Percentiles rank a stretch among this genome's conserved stretches.
Conservation (phyloP, 2,329 filamentous ascomycete species). For the Cladosporium colombiae region DNA sequence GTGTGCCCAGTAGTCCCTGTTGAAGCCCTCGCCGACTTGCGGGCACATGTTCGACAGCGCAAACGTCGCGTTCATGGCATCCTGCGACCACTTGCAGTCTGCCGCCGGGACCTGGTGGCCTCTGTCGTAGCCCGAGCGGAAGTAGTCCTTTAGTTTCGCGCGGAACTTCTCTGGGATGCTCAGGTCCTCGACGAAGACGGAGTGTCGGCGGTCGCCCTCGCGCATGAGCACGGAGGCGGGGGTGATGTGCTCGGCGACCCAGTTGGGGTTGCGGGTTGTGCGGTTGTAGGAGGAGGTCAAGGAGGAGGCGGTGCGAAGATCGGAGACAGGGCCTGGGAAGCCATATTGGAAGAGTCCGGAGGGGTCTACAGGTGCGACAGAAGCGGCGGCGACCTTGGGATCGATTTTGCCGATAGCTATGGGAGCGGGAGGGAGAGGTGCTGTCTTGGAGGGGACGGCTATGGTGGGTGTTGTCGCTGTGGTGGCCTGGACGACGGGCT, state of each 20-base stretch:
- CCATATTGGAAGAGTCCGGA: slow-evolving; percentile 59
- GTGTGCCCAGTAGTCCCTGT: slow-evolving; percentile 98
- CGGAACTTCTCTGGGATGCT: slow-evolving; percentile 82
- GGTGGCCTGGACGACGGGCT: slow-evolving; percentile 33
- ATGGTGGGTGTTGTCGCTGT: slow-evolving; percentile 38
- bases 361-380: slow-evolving; percentile 47
- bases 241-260: slow-evolving; percentile 94
- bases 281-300: slow-evolving; percentile 90
- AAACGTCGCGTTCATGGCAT: slow-evolving; percentile 94
- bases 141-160: slow-evolving; percentile 89
- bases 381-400: slow-evolving; percentile 25
- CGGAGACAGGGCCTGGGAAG: slow-evolving; percentile 86
- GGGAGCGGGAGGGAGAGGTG: slow-evolving; percentile 30
- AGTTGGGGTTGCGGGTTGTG: slow-evolving; percentile 84
- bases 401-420: slow-evolving; percentile 29
- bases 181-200: slow-evolving; percentile 78
- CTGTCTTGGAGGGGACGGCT: slow-evolving; percentile 30
- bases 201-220: slow-evolving; percentile 81
- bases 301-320: slow-evolving; percentile 74
- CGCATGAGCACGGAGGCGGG: slow-evolving; percentile 73
- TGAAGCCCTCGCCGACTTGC: slow-evolving; percentile 97
- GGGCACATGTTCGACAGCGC: slow-evolving; percentile 95
- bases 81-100: slow-evolving; percentile 92
- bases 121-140: slow-evolving; percentile 89
- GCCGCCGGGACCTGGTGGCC: slow-evolving; percentile 97